Evolutionary conservation across 352 stramenopile genomes (phyloP).

Genomic region (Saprolegnia parasitica): DNA sequence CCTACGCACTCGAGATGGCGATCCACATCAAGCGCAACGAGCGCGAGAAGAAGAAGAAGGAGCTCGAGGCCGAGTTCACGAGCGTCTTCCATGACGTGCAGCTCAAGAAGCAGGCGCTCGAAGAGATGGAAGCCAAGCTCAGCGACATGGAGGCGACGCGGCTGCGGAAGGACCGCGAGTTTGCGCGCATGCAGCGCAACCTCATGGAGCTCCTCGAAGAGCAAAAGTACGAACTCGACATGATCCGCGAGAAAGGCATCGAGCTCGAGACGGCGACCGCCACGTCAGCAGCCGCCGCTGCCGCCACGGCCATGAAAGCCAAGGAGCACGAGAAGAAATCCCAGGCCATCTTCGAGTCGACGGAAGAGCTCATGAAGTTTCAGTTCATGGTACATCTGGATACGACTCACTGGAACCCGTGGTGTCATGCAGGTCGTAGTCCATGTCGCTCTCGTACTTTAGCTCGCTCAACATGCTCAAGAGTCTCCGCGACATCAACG

Average conservation of each 20-base stretch:
- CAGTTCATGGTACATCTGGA: conserved; percentile 87
- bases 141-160: conserved; percentile 90
- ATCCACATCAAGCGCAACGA: conserved; percentile 91
- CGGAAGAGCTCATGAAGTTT: conserved; percentile 95
- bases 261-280: conserved; percentile 89
- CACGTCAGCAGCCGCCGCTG: conserved; percentile 86
- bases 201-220: conserved; percentile 92
- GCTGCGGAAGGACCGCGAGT: conserved; percentile 90
- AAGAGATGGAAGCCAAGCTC: conserved; percentile 78
- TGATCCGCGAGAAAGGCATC: conserved; percentile 85
- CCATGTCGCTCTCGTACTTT: conserved; percentile 93
- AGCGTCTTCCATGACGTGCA: conserved; percentile 88
- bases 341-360: conserved; percentile 90
- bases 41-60: conserved; percentile 87
- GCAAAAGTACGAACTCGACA: conserved; percentile 91
- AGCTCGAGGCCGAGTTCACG: conserved; percentile 89
- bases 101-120: conserved; percentile 76
- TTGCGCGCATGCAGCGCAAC: conserved; percentile 87
- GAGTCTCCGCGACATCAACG: conserved; percentile 90
- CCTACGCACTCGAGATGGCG: conserved; percentile 90
- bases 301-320: conserved; percentile 85
- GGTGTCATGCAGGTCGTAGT: too few species aligned
- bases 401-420: too few species aligned
- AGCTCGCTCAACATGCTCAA: conserved; percentile 94
- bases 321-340: conserved; percentile 88